A percentile compares a stretch with the other conserved stretches of the same genome.
phyloP scores from a whole-genome alignment of 768 basidiomycete genomes.

The Mrakia blollopis region DNA sequence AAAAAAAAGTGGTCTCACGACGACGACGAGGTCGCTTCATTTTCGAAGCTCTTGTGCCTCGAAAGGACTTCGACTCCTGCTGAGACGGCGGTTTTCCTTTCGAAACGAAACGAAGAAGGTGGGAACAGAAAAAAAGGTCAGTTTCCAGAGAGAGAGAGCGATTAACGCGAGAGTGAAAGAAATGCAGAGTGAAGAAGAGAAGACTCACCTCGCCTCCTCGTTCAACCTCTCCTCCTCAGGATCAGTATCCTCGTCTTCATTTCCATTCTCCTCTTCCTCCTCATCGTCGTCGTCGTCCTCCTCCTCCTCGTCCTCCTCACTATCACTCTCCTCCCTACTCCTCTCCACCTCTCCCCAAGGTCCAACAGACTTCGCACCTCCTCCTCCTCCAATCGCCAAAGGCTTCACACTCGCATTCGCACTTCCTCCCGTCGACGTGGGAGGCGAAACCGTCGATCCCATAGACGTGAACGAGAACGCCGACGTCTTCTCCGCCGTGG shows the following conservation, averaged over 20 bases:
- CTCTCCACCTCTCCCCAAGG: background rate
- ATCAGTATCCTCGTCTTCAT: slow-evolving; percentile 12
- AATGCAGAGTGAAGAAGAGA: background rate
- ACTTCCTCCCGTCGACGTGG: background rate
- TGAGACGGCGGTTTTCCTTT: slow-evolving; percentile 24
- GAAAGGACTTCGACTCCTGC: slow-evolving; percentile 30
- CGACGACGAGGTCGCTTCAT: background rate
- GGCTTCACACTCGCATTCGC: background rate
- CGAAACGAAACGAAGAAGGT: too few species aligned
- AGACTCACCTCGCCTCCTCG: slow-evolving; percentile 21
- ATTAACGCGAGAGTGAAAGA: background rate
- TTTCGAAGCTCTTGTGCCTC: slow-evolving; percentile 24
- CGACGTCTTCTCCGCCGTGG: background rate
- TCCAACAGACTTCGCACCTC: background rate
- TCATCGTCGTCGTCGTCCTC: slow-evolving; percentile 18
- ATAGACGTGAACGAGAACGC: background rate
- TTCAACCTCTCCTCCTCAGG: slow-evolving; percentile 24
- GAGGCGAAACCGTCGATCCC: background rate
- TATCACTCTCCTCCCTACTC: slow-evolving; percentile 15
- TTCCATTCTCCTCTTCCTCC: background rate
- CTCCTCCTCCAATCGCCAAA: slow-evolving; percentile 2
- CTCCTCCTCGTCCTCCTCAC: background rate
- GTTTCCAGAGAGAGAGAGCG: background rate
- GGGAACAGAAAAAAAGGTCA: background rate
- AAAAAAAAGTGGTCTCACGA: too few species aligned